phyloP scores from a whole-genome alignment of 2,329 filamentous ascomycete species.

The Pestalotiopsis sp. region DNA sequence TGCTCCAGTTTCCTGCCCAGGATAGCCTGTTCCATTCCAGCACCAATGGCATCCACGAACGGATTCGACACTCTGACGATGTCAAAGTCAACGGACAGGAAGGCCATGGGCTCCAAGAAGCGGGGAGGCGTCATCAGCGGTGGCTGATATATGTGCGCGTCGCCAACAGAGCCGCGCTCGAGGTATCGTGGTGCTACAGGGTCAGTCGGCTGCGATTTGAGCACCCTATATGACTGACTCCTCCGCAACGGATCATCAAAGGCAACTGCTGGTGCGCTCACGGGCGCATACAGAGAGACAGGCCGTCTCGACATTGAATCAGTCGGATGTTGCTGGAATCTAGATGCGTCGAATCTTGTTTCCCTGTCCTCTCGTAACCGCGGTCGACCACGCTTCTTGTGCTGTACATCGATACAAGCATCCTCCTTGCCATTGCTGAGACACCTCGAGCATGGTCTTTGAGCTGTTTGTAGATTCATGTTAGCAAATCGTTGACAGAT shows the following conservation, averaged over 20 bases:
- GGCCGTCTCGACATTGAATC: conserved; percentile 52
- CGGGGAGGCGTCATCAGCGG: conserved; percentile 43
- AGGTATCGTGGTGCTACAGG: conserved; percentile 49
- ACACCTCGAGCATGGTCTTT: conserved; percentile 78
- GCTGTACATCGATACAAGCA: conserved; percentile 78
- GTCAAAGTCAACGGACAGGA: conserved; percentile 59
- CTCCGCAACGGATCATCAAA: conserved; percentile 50
- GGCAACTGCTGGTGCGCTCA: conserved; percentile 41
- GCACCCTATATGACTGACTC: conserved; percentile 50
- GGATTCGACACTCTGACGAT: conserved; percentile 57
- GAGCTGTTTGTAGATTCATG: conserved; percentile 48
- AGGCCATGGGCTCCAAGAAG: conserved; percentile 55
- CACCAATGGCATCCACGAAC: conserved; percentile 58
- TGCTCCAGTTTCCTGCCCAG: conserved; percentile 55
- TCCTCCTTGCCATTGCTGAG: conserved; percentile 79
- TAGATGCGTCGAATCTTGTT: conserved; percentile 54
- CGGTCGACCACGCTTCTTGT: conserved; percentile 82
- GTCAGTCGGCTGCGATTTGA: conserved; percentile 57
- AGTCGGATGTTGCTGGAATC: conserved; percentile 43
- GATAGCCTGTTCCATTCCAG: conserved; percentile 35
- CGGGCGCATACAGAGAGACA: conserved; percentile 51
- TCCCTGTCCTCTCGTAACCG: conserved; percentile 74
- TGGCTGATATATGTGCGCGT: conserved; percentile 50
- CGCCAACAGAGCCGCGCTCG: conserved; percentile 50
- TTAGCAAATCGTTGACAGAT: conserved; percentile 21